Conservation (phyloP, 2,329 filamentous ascomycete species). For the Paracorniculantispora psalliotae region DNA sequence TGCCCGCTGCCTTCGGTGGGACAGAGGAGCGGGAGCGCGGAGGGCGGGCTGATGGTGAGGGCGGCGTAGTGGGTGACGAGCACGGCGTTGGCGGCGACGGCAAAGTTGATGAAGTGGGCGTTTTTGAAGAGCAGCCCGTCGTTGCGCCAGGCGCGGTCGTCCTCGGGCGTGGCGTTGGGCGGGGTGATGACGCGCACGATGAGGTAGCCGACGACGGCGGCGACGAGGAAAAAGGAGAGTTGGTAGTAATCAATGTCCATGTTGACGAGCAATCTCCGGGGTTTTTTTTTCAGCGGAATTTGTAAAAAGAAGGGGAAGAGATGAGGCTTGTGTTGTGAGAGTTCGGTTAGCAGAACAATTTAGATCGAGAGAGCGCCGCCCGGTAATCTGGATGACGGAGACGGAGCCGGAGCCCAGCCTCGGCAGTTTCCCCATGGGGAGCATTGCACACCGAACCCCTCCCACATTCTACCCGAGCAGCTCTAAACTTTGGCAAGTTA, state of each 20-base stretch:
- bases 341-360: too few relatives aligned
- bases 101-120: neutral
- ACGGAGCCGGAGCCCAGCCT: neutral
- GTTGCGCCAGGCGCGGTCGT: constrained; percentile 3
- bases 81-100: neutral
- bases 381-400: neutral
- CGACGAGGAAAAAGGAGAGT: neutral
- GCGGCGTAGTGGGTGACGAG: neutral
- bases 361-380: too few relatives aligned
- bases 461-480: neutral
- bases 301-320: too few relatives aligned
- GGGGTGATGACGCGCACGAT: neutral
- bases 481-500: neutral
- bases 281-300: too few relatives aligned
- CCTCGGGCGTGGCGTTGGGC: constrained; percentile 5
- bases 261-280: too few relatives aligned
- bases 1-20: neutral
- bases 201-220: neutral
- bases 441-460: neutral
- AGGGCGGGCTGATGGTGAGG: neutral
- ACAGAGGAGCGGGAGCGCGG: neutral
- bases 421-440: neutral
- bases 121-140: constrained; percentile 1
- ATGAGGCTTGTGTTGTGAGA: too few relatives aligned
- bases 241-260: neutral